Conservation (phyloP, 2,329 filamentous ascomycete genomes). For the Orbilia javanica region DNA sequence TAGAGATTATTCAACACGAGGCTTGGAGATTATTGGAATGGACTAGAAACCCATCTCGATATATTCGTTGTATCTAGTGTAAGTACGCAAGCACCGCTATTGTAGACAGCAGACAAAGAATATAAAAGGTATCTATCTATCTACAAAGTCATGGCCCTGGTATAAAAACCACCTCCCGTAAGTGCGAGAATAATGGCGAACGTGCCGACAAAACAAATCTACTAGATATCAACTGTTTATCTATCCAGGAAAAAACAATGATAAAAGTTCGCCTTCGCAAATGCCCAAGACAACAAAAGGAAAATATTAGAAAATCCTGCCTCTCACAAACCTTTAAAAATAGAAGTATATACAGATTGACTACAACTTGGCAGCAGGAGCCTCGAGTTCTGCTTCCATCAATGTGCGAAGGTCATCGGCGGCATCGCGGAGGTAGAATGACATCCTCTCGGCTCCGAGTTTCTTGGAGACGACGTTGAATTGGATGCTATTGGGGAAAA, state of each 20-base stretch:
- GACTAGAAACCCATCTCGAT: background rate
- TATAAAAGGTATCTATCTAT: conserved; percentile 25
- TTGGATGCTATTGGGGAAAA: conserved; percentile 76
- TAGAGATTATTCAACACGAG: no score
- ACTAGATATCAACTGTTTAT: conserved; percentile 45
- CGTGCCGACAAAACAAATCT: conserved; percentile 11
- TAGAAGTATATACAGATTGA: conserved; percentile 24
- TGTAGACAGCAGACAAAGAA: conserved; percentile 17
- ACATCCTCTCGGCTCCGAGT: conserved; percentile 90
- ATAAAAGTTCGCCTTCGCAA: conserved; percentile 54
- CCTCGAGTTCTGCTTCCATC: conserved; percentile 81
- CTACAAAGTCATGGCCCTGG: conserved; percentile 24
- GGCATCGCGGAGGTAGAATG: conserved; percentile 93
- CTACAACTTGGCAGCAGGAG: conserved; percentile 89
- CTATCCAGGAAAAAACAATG: conserved; percentile 31
- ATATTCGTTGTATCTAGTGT: conserved; percentile 11
- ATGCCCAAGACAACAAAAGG: conserved; percentile 37
- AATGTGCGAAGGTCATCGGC: conserved; percentile 90
- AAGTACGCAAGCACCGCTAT: conserved; percentile 25
- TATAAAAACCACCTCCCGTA: background rate
- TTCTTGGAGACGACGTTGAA: conserved; percentile 98
- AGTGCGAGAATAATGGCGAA: background rate
- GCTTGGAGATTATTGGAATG: background rate
- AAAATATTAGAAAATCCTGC: conserved; percentile 11
- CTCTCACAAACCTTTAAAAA: conserved; percentile 4